Conservation (phyloP, 2,329 filamentous ascomycete genomes). For the Fusarium sp. region DNA sequence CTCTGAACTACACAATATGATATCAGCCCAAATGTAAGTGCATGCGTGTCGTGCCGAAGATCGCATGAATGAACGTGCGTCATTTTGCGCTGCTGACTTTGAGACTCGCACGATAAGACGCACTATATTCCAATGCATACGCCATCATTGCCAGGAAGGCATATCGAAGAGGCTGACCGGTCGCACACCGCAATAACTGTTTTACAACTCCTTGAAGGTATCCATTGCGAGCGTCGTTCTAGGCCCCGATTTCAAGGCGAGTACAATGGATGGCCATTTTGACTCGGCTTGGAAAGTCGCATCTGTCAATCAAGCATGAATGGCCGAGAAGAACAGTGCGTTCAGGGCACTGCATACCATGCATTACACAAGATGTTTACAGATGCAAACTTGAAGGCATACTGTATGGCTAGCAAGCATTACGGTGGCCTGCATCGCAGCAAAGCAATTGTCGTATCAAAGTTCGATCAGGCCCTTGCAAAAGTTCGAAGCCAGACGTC, state of each 20-base stretch:
- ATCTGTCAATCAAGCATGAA: constrained; percentile 19
- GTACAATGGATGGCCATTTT: constrained; percentile 12
- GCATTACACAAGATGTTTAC: constrained; percentile 6
- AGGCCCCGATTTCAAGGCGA: constrained; percentile 25
- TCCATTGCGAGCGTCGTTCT: constrained; percentile 11
- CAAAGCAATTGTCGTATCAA: constrained; percentile 29
- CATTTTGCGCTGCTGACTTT: constrained; percentile 32
- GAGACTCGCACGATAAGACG: constrained; percentile 37
- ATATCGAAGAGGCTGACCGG: constrained; percentile 35
- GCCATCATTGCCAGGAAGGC: constrained; percentile 28
- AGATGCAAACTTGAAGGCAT: constrained; percentile 11
- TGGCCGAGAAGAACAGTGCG: constrained; percentile 13
- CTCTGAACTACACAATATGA: not conserved
- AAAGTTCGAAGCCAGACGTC: not conserved
- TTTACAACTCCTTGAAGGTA: not conserved
- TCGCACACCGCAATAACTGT: constrained; percentile 8
- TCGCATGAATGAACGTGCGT: constrained; percentile 15
- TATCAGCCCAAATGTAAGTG: not conserved
- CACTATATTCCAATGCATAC: constrained; percentile 33
- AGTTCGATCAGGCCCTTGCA: not conserved
- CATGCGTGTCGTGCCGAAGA: constrained; percentile 21
- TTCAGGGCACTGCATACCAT: constrained; percentile 3
- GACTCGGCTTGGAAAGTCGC: constrained; percentile 1
- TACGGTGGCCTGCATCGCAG: constrained; percentile 6
- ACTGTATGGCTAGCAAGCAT: not conserved